Evolutionary conservation across 805 yeast genomes (phyloP), one percentile per base, ranked within the genome.

Genomic region (Starmerella vaccinii): DNA sequence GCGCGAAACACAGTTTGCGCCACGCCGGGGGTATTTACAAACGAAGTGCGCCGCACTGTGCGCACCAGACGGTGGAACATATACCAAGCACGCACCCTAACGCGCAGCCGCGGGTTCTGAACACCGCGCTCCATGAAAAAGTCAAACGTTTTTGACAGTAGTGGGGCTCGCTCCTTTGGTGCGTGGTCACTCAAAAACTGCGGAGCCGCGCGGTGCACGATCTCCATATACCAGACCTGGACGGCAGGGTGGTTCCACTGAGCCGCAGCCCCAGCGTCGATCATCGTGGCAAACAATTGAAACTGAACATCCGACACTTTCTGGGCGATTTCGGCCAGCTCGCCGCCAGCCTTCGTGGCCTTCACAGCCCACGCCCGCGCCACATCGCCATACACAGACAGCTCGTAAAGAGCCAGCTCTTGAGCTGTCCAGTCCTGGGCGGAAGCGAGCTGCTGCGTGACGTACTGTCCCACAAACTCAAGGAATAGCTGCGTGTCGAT

Each of bases 11-110:
- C 73, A 30, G 84, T 72, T 55, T 76, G 78, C 37, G 81, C 60
- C 77, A 71, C 50, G 71, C 67, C 50, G 18, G 50, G 39, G 35
- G 47, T 39, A 5, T 49, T 27, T 27, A 80, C 75, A 37, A 80
- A 67, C 45, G 76, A 69, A 33, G 88, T 87, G 61, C 80, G 42
- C 16, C 50, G 82, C 1, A 90, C 81, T 43, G 82, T 70, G 63
- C 83, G 86, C 54, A 88, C 74, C 61, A 89, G 84, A 64, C 95
- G 76, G 61, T 81, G 81, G 59, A 90, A 86, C 56, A 89, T 71
- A 64, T 86, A 90, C 96, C 97, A 92, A 38, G 94, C 76, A 64
- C 97, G 80, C 50, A 78, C 73, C 60, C 88, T 80, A 4, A 89
- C 96, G 54, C 79, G 82, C 51, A 76, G 82, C 57, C 76, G 73